phyloP scores from a whole-genome alignment of 371 early-diverging fungal genomes.

The Mucor irregularis region DNA sequence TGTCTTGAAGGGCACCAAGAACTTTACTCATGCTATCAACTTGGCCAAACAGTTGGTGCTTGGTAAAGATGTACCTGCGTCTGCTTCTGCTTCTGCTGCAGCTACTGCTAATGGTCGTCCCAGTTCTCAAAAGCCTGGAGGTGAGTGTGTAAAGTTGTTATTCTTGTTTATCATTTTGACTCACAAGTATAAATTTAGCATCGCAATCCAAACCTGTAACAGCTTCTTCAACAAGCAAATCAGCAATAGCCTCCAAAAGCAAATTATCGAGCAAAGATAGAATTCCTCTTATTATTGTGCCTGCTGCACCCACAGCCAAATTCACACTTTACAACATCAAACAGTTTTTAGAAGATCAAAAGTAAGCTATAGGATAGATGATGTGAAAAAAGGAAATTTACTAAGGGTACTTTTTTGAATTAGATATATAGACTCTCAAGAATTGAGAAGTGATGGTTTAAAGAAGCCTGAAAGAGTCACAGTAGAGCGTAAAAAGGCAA shows the following conservation, averaged over 20 bases:
- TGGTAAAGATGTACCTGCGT: constrained; percentile 16
- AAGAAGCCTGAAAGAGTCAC: constrained; percentile 63
- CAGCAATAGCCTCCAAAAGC: constrained; percentile 7
- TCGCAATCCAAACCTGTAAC: constrained; percentile 7
- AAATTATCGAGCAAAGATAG: constrained; percentile 30
- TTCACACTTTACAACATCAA: constrained; percentile 85
- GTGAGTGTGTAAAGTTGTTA: background rate
- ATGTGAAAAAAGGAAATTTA: background rate
- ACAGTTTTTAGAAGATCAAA: constrained; percentile 72
- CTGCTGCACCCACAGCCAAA: constrained; percentile 80
- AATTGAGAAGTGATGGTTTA: constrained; percentile 61
- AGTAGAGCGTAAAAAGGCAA: constrained; percentile 57
- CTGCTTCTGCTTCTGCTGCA: no score
- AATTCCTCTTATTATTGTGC: constrained; percentile 88
- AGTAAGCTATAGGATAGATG: constrained; percentile 41
- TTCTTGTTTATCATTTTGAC: background rate
- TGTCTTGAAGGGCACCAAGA: constrained; percentile 47
- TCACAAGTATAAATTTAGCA: background rate
- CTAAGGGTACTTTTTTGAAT: background rate
- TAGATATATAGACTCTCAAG: constrained; percentile 69
- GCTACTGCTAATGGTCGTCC: constrained; percentile 2
- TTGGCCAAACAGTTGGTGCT: constrained; percentile 22
- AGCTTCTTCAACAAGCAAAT: background rate
- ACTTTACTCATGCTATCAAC: constrained; percentile 21
- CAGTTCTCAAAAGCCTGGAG: constrained; percentile 13